Evolutionary conservation across 345 rosid species (phyloP).

Genomic region (Balakata baccata): DNA sequence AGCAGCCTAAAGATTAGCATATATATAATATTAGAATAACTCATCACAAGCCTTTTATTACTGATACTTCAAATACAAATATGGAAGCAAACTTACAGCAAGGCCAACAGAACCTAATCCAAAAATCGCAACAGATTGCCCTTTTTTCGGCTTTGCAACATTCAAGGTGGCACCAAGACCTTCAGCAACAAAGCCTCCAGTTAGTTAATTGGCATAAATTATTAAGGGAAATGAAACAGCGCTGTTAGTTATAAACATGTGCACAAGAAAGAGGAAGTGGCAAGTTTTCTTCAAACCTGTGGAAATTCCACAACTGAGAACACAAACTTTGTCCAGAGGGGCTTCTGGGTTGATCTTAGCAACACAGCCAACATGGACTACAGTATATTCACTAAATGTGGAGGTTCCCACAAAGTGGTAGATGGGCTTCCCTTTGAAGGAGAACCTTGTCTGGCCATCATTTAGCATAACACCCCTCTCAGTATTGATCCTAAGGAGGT

Average conservation of each 20-base stretch:
- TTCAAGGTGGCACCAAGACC: conserved; percentile 73
- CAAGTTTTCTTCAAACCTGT: conserved; percentile 43
- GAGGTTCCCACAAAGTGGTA: conserved; percentile 76
- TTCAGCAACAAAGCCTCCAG: conserved; percentile 15
- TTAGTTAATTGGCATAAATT: not conserved
- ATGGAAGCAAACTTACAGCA: conserved; percentile 37
- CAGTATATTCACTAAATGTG: conserved; percentile 81
- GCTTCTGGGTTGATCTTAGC: conserved; percentile 76
- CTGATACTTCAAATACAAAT: not conserved
- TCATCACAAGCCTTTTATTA: not conserved
- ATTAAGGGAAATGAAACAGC: not conserved
- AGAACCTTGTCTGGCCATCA: conserved; percentile 69
- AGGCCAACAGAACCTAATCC: conserved; percentile 83
- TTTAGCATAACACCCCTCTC: conserved; percentile 63
- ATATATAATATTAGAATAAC: not conserved
- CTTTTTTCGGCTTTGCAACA: conserved; percentile 70
- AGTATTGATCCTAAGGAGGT: conserved; percentile 73
- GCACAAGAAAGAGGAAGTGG: not conserved
- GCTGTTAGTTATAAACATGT: not conserved
- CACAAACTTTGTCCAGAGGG: conserved; percentile 78
- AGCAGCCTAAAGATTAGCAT: conserved; percentile 42
- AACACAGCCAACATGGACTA: conserved; percentile 63
- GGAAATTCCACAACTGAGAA: conserved; percentile 70
- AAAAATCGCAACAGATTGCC: conserved; percentile 59
- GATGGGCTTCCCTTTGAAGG: conserved; percentile 65